A percentile compares a stretch with the other conserved stretches of the same genome.
phyloP scores from a whole-genome alignment of 495 filamentous ascomycete species.

The Lindgomyces ingoldianus region DNA sequence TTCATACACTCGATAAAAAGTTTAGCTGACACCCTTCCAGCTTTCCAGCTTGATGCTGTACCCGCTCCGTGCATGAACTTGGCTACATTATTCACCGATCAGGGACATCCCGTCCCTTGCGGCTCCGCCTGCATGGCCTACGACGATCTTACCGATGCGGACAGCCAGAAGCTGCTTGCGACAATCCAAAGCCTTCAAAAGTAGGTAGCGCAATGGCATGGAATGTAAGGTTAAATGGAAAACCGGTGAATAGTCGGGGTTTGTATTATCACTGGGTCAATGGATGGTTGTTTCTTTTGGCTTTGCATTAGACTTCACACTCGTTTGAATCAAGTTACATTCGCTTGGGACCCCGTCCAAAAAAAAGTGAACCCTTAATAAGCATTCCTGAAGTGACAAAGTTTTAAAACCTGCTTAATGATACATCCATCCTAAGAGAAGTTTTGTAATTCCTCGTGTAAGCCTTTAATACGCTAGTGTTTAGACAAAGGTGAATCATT shows the following conservation, averaged over 20 bases:
- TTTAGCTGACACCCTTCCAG: not conserved
- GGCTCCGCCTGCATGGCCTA: not conserved
- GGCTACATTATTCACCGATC: constrained; percentile 1
- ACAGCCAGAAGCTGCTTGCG: not conserved
- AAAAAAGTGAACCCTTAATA: too few species aligned
- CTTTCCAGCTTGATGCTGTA: not conserved
- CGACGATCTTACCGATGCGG: constrained; percentile 5
- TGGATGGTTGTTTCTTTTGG: not conserved
- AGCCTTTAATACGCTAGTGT: not conserved
- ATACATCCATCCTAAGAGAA: too few species aligned
- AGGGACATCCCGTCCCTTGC: constrained; percentile 5
- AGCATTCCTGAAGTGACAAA: too few species aligned
- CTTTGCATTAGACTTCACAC: not conserved
- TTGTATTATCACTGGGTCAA: too few species aligned
- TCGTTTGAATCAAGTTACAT: not conserved
- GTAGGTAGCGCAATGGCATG: not conserved
- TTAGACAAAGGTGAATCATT: not conserved
- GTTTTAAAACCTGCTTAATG: too few species aligned
- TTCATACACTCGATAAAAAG: not conserved
- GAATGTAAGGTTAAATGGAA: too few species aligned
- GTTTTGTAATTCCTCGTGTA: not conserved
- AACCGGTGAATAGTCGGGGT: too few species aligned
- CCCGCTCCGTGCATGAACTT: constrained; percentile 10
- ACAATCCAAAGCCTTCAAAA: not conserved
- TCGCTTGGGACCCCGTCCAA: not conserved